A percentile compares a stretch with the other conserved stretches of the same genome.
Evolutionary conservation across 345 rosid species (phyloP).

Genomic region (Brassica rapa): DNA sequence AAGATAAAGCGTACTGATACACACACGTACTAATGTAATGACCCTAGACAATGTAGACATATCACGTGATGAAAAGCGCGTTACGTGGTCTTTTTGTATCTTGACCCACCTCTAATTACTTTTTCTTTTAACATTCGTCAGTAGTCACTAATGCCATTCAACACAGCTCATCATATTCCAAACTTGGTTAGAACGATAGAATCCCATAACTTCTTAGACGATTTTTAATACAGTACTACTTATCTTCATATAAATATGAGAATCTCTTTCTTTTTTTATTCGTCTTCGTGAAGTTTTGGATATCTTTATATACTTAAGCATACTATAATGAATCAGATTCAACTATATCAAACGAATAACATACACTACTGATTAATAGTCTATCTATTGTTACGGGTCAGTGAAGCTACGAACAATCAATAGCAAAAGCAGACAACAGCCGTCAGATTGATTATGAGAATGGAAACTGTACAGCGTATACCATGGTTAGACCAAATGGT

Average conservation of each 20-base stretch:
- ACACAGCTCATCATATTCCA: conserved; percentile 40
- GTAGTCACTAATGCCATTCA: conserved; percentile 19
- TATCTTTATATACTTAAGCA: not conserved
- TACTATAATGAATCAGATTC: conserved; percentile 26
- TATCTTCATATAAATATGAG: not conserved
- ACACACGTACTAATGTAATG: conserved; percentile 33
- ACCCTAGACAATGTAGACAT: conserved; percentile 37
- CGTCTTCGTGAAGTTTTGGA: conserved; percentile 27
- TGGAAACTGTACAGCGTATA: conserved; percentile 6
- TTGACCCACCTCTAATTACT: conserved; percentile 35
- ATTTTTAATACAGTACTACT: not conserved
- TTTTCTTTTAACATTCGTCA: conserved; percentile 12
- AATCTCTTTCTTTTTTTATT: not conserved
- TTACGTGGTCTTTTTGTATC: conserved; percentile 28
- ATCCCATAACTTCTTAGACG: conserved; percentile 20
- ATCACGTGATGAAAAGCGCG: conserved; percentile 40
- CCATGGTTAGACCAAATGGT: not conserved
- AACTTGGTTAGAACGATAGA: conserved; percentile 35
- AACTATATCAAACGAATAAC: conserved; percentile 20
- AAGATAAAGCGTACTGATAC: conserved; percentile 20
- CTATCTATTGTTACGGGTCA: conserved; percentile 19
- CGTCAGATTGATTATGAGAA: conserved; percentile 23
- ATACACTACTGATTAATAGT: conserved; percentile 17
- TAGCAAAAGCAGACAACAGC: conserved; percentile 14
- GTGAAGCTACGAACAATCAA: conserved; percentile 30